Evolutionary conservation across 306 rosid species (phyloP), one percentile per base, ranked within the genome.

Genomic region (Vigna unguiculata): DNA sequence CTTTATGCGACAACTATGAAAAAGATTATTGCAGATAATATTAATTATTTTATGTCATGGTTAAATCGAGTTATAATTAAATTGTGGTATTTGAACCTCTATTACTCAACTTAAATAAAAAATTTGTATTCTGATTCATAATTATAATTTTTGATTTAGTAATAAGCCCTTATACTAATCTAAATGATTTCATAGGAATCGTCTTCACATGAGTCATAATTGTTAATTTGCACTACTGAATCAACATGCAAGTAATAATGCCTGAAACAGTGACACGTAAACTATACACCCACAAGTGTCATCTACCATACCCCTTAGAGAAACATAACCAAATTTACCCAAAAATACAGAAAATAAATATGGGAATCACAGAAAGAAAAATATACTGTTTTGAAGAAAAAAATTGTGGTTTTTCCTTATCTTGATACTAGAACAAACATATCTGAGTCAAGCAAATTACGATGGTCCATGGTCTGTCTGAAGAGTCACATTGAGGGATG

Each of bases 401-500:
- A 20, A 19, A 7, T 28, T 40, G 45, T 3, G 62, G 4, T 11
- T 6, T 25, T 25, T 25, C 43, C 11, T 72, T 41, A 67, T 32
- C 10, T 62, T 63, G 64, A 74, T 58, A 0, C 24, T 28, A 24
- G 40, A 52, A 61, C 54, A 74, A 7, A n/a, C 55, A 21, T 45
- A 49, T 64, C 65, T 48, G 9, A 30, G 19, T 15, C 11, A 30
- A 21, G 72, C 20, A 76, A 73, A 66, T 59, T 41, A 77, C 21
- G 54, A 61, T 28, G 32, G 62, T 76, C 25, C 51, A 76, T 71
- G 76, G 79, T 80, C 74, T n/a, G 13, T 81, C 28, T 65, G 83
- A 84, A 59, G 82, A 67, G 83, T 80, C 74, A 54, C 77, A 21
- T 36, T 75, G 79, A 83, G 74, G 64, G 22, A 77, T 61, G 58